phyloP scores from a whole-genome alignment of 148 eudicot genomes.

The Vaccinium myrtillus region DNA sequence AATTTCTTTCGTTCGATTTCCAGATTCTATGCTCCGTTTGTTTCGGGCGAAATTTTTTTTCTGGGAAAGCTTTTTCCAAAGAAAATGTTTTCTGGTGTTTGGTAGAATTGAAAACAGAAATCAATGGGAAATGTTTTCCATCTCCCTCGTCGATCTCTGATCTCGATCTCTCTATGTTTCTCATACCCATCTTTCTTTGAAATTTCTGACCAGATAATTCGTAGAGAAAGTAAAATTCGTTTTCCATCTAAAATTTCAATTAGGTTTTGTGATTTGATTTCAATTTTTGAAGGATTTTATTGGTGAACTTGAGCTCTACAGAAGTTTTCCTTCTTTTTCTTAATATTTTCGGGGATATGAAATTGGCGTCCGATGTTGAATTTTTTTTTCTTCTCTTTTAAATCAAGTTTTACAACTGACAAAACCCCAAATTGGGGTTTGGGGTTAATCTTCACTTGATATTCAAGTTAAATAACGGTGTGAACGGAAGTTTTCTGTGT shows the following conservation, averaged over 20 bases:
- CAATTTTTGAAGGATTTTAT: not conserved
- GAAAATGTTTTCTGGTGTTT: no score
- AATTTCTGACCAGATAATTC: not conserved
- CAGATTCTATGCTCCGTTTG: no score
- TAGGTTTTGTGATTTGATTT: not conserved
- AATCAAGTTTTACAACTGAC: not conserved
- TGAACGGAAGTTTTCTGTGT: no score
- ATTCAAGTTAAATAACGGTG: no score
- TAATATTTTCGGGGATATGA: not conserved
- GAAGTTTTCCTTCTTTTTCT: not conserved
- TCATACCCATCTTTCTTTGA: not conserved
- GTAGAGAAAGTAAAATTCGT: not conserved
- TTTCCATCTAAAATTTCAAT: not conserved
- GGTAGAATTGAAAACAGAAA: no score
- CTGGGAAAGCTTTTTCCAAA: no score
- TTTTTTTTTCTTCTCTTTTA: not conserved
- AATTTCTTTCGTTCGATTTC: no score
- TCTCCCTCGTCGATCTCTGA: no score
- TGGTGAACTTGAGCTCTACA: not conserved
- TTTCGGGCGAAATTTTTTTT: no score
- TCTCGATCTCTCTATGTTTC: no score
- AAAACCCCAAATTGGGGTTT: not conserved
- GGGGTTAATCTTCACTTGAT: no score
- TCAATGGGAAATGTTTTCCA: no score
- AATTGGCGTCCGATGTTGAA: not conserved